These are phyloP conservation scores for Vigna unguiculata DNA, from an alignment of 306 rosid genomes.

Conservation along the genomic window DNA sequence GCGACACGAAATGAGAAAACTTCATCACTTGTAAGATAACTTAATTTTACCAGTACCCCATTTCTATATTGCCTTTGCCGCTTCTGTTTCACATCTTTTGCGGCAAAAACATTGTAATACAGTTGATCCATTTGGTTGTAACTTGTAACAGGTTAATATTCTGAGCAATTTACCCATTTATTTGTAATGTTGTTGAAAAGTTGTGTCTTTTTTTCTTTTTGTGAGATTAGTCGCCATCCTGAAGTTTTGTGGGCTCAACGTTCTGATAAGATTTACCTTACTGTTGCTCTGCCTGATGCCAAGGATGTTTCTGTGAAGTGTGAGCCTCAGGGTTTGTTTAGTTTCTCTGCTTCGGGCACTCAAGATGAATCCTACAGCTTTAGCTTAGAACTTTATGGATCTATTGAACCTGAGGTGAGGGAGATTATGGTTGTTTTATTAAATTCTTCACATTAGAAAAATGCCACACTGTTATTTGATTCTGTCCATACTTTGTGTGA, in stretches of 20 bases:
- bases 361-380: conserved; percentile 72
- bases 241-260: conserved; percentile 98
- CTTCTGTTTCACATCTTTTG: conserved; percentile 36
- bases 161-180: not conserved
- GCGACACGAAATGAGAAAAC: not conserved
- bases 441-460: not conserved
- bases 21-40: not conserved
- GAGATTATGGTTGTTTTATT: conserved; percentile 4
- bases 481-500: conserved; percentile 12
- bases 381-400: conserved; percentile 69
- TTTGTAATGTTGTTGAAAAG: conserved; percentile 9
- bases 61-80: not conserved
- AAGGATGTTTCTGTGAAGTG: conserved; percentile 76
- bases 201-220: not conserved
- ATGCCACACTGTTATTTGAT: not conserved
- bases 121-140: conserved; percentile 23
- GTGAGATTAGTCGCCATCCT: conserved; percentile 76
- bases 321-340: conserved; percentile 78
- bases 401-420: conserved; percentile 72
- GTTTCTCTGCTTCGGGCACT: conserved; percentile 76
- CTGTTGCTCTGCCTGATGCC: conserved; percentile 87
- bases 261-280: conserved; percentile 79
- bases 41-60: conserved; percentile 17
- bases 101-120: not conserved
- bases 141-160: conserved; percentile 15